Evolutionary conservation across 2,329 filamentous ascomycete species (phyloP).

Genomic region (Pyricularia sp.): DNA sequence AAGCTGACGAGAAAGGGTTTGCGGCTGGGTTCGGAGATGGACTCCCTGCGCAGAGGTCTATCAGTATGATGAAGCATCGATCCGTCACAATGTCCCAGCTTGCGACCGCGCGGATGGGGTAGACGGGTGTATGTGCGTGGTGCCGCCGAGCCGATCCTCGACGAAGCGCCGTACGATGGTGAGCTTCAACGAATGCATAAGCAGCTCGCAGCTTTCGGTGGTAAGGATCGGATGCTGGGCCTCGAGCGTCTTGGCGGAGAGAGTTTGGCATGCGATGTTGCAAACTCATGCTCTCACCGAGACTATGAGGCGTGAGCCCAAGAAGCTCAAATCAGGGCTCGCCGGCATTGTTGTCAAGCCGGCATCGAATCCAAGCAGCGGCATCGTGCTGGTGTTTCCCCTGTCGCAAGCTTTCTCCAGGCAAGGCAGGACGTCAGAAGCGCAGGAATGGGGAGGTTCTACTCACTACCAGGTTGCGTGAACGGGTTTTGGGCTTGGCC

Average conservation of each 20-base stretch:
- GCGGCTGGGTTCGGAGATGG: slow-evolving; percentile 6
- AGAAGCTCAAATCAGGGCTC: not conserved
- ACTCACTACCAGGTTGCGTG: slow-evolving; percentile 1
- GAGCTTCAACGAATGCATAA: not conserved
- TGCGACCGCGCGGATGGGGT: not conserved
- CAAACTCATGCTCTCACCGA: not conserved
- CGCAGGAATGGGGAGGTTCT: not conserved
- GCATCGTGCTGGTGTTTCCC: not conserved
- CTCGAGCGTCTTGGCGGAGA: not conserved
- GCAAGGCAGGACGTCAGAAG: not conserved
- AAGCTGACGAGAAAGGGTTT: not conserved
- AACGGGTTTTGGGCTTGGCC: slow-evolving; percentile 3
- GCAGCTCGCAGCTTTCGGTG: not conserved
- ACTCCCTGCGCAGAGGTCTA: slow-evolving; percentile 4
- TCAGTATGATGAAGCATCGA: not conserved
- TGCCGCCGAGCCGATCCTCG: not conserved
- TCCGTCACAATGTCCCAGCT: not conserved
- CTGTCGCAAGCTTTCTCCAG: slow-evolving; percentile 1
- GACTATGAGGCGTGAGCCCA: not conserved
- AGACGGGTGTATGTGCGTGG: not conserved
- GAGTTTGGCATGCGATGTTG: not conserved
- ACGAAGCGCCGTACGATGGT: not conserved
- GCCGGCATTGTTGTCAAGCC: not conserved
- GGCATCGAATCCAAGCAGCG: not conserved
- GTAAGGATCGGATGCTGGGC: not conserved